These are phyloP conservation scores for Verticillium alfalfae DNA, from an alignment of 2,329 filamentous ascomycete species.

Conservation along the genomic window DNA sequence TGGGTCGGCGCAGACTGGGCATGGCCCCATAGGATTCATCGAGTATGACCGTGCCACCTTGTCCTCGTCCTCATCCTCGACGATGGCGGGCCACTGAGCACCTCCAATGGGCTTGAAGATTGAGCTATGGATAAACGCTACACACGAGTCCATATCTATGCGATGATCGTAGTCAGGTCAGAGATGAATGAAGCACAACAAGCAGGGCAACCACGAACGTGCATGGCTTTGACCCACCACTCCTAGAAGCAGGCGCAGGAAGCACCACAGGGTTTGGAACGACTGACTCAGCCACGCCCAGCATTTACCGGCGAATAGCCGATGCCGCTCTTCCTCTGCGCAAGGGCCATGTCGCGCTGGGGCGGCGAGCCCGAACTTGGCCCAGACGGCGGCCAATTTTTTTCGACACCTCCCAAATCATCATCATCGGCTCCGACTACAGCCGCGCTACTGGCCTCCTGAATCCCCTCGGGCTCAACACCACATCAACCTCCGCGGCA, in stretches of 20 bases:
- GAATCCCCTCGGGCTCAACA: neutral
- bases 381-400: slow-evolving; percentile 21
- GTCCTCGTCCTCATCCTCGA: too few relatives aligned
- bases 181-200: neutral
- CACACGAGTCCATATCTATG: neutral
- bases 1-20: neutral
- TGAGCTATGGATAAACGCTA: too few relatives aligned
- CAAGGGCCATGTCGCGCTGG: slow-evolving; percentile 17
- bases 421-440: slow-evolving; percentile 5
- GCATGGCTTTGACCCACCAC: neutral
- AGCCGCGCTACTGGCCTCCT: neutral
- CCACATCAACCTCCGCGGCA: neutral
- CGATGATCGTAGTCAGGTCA: too few relatives aligned
- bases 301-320: neutral
- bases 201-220: neutral
- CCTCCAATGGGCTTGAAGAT: too few relatives aligned
- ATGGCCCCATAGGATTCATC: neutral
- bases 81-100: too few relatives aligned
- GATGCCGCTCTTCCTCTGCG: slow-evolving; percentile 2
- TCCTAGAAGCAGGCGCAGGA: too few relatives aligned
- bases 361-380: slow-evolving; percentile 1
- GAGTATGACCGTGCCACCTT: neutral
- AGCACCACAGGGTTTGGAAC: too few relatives aligned
- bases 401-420: slow-evolving; percentile 15
- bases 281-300: neutral